Conservation (phyloP, 1,284 basidiomycete genomes). For the Cutaneotrichosporon arboriforme region DNA sequence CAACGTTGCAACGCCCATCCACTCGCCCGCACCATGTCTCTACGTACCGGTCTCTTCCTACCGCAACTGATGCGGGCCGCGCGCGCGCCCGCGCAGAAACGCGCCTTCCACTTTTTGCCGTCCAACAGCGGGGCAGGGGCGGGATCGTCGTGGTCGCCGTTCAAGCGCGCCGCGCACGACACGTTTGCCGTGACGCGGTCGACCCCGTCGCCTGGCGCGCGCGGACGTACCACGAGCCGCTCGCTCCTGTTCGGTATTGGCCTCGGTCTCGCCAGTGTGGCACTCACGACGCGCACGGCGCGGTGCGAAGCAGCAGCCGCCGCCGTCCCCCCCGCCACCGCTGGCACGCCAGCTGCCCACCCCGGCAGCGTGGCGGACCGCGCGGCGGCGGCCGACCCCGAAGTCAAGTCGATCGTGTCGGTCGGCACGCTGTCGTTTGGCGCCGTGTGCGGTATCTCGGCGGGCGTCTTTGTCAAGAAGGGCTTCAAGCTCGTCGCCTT, state of each 20-base stretch:
- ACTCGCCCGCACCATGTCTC: slow-evolving; percentile 20
- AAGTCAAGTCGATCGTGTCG: slow-evolving; percentile 60
- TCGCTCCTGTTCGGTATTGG: slow-evolving; percentile 27
- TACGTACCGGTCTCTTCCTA: slow-evolving; percentile 22
- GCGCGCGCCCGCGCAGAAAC: slow-evolving; percentile 8
- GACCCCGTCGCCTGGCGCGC: neutral
- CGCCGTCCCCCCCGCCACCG: neutral
- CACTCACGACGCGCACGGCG: slow-evolving; percentile 9
- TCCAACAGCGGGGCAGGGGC: slow-evolving; percentile 6
- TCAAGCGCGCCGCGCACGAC: slow-evolving; percentile 15
- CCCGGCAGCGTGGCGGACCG: neutral
- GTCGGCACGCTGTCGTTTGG: slow-evolving; percentile 83
- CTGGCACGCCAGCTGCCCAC: neutral
- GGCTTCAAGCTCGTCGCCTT: slow-evolving; percentile 79
- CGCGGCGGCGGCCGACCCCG: slow-evolving; percentile 5
- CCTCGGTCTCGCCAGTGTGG: slow-evolving; percentile 31
- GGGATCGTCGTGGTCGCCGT: slow-evolving; percentile 10
- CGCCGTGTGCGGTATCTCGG: slow-evolving; percentile 76
- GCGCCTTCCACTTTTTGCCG: slow-evolving; percentile 20
- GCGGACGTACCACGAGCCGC: neutral
- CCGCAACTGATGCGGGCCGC: slow-evolving; percentile 15
- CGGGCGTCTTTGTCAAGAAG: slow-evolving; percentile 91
- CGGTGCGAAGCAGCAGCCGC: slow-evolving; percentile 11
- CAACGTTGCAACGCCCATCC: no score
- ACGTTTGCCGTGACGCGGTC: slow-evolving; percentile 7